Base-by-base conservation (phyloP, 2,329 filamentous ascomycete genomes). In the Colletotrichum agaves region DNA sequence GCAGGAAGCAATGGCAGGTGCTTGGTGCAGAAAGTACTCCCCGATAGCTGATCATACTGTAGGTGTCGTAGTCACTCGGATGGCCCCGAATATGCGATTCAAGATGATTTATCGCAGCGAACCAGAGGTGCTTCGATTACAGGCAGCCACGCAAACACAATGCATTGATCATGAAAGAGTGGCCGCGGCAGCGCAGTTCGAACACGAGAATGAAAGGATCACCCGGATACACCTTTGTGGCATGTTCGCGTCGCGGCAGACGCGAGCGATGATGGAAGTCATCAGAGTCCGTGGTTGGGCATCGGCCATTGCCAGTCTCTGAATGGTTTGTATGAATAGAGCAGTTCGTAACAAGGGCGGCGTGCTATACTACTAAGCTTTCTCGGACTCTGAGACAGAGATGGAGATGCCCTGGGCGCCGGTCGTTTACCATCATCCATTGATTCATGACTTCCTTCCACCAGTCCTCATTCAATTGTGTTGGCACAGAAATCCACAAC, bases 281-380 rank as follows among this genome's bases (percentile, higher is more conserved):
- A 41, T 21, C 27, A 11, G 37, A 15, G 15, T 21, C 10, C 33
- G 35, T 12, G 4, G 11, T n/a, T 50, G 19, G 23, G 27, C 37
- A 21, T 44, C 53, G 39, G 46, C 8, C 17, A 47, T 49, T 37
- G 44, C 33, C 37, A 41, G 37, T 49, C 21, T 39, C 33, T 67
- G 41, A 27, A 55, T 60, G 53, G 53, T 12, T 37, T 11, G 12
- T 12, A 37, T 8, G 35, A 15, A 55, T 27, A 57, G 64, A 58
- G 46, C 37, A 59, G 37, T 43, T 59, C 60, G 27, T 41, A 46
- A 63, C 60, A 27, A 44, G 52, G 64, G 52, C 53, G 17, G 31
- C 21, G 46, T 33, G 63, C 37, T 62, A 67, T 60, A 60, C 60
- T 58, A 67, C 63, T 49, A 53, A 52, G 52, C 37, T 41, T 52